These are phyloP conservation scores for Globisporangium recalcitrans DNA, from an alignment of 352 stramenopile species.

Conservation along the genomic window DNA sequence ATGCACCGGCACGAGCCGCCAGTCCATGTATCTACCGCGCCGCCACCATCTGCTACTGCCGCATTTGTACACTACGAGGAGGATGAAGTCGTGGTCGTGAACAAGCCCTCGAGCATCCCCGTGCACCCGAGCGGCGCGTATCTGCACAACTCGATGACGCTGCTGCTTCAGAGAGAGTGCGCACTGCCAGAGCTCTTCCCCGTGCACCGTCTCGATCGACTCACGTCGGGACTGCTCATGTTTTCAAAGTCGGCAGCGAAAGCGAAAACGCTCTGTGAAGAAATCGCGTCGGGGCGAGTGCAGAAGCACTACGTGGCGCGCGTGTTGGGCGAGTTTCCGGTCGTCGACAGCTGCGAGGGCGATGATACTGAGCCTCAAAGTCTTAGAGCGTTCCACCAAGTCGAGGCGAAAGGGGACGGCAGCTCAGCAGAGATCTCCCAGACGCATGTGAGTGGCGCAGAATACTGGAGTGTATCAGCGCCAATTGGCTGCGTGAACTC, in stretches of 20 bases:
- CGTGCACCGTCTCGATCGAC: constrained; percentile 91
- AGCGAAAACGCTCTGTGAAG: constrained; percentile 33
- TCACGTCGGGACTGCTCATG: constrained; percentile 83
- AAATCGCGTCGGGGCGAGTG: constrained; percentile 32
- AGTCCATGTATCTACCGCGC: constrained; percentile 39
- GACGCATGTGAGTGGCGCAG: constrained; percentile 3
- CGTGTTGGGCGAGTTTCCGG: constrained; percentile 40
- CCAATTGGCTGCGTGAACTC: constrained; percentile 28
- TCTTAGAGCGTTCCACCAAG: constrained; percentile 7
- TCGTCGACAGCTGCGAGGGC: not conserved
- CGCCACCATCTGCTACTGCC: not conserved
- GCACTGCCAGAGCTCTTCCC: constrained; percentile 45
- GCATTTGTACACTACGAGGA: constrained; percentile 43
- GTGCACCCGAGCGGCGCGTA: constrained; percentile 91
- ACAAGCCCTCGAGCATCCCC: constrained; percentile 86
- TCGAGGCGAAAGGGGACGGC: too few relatives aligned
- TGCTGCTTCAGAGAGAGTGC: constrained; percentile 33
- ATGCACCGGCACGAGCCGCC: constrained; percentile 93
- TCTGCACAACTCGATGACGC: constrained; percentile 86
- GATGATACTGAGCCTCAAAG: constrained; percentile 11
- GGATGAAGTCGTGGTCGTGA: constrained; percentile 49
- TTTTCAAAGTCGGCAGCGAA: constrained; percentile 43
- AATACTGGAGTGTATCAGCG: constrained; percentile 37
- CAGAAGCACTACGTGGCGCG: constrained; percentile 54
- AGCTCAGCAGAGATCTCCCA: constrained; percentile 9